These are phyloP conservation scores for Paxillus ammoniavirescens DNA, from an alignment of 768 basidiomycete genomes.

Conservation along the genomic window DNA sequence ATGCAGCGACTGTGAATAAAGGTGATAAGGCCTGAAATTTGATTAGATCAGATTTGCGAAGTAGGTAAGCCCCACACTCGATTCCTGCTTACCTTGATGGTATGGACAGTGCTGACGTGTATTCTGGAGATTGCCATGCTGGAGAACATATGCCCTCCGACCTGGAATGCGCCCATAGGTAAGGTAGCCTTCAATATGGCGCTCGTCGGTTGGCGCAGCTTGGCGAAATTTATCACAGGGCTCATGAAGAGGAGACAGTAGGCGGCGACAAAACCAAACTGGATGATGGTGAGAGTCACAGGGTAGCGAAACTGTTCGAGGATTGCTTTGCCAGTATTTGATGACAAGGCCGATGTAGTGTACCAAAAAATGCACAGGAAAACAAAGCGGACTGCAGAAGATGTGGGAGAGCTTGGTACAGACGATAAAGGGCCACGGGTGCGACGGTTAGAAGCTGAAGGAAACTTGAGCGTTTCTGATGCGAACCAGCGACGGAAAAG, in stretches of 20 bases:
- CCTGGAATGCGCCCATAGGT: conserved; percentile 97
- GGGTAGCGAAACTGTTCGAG: conserved; percentile 92
- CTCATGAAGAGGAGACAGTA: conserved; percentile 87
- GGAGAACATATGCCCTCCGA: conserved; percentile 96
- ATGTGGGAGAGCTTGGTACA: conserved; percentile 12
- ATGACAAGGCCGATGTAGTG: conserved; percentile 86
- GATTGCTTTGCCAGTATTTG: conserved; percentile 96
- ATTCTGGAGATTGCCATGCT: conserved; percentile 97
- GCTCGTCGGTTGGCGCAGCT: conserved; percentile 65
- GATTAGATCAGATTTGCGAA: conserved; percentile 1
- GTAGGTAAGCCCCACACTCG: neutral
- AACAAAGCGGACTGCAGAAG: conserved; percentile 55
- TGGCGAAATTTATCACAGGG: conserved; percentile 64
- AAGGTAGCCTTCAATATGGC: conserved; percentile 77
- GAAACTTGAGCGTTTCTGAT: conserved; percentile 14
- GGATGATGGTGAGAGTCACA: conserved; percentile 94
- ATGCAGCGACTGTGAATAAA: conserved; percentile 94
- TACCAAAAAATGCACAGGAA: conserved; percentile 92
- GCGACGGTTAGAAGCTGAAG: conserved; percentile 26
- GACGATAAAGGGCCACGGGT: conserved; percentile 18
- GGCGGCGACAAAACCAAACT: conserved; percentile 90
- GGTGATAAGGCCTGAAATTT: conserved; percentile 83
- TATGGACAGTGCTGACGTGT: conserved; percentile 96
- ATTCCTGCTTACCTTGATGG: conserved; percentile 78
- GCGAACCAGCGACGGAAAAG: conserved; percentile 16